A percentile compares a stretch with the other conserved stretches of the same genome.
Evolutionary conservation across 768 basidiomycete species (phyloP).

Genomic region (Suillus paluster): DNA sequence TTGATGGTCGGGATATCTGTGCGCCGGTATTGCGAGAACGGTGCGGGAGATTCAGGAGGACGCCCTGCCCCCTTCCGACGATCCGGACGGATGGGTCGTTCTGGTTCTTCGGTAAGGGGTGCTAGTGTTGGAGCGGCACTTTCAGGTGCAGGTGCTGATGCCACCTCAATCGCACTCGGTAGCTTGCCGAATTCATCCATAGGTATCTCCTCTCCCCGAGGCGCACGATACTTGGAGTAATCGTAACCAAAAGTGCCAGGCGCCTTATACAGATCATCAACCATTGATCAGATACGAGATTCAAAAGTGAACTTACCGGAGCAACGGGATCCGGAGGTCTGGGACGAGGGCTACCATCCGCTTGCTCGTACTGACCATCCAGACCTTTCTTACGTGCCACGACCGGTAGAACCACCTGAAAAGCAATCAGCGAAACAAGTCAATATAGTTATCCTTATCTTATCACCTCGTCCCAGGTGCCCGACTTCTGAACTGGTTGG

Average conservation of each 20-base stretch:
- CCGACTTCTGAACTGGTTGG: conserved; percentile 65
- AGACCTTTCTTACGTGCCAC: conserved; percentile 85
- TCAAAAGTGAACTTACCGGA: conserved; percentile 6
- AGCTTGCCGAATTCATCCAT: conserved; percentile 70
- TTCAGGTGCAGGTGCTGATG: conserved; percentile 23
- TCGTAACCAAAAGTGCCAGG: conserved; percentile 86
- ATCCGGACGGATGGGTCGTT: conserved; percentile 31
- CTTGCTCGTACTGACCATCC: conserved; percentile 68
- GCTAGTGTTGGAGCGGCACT: conserved; percentile 16
- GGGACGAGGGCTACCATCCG: conserved; percentile 68
- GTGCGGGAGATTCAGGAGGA: conserved; percentile 57
- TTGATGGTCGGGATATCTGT: conserved; percentile 36
- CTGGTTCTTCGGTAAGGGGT: conserved; percentile 31
- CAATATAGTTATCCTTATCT: conserved; percentile 34
- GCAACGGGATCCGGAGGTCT: conserved; percentile 39
- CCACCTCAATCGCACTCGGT: conserved; percentile 24
- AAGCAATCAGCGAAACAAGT: conserved; percentile 12
- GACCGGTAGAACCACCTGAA: conserved; percentile 80
- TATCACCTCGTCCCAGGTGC: conserved; percentile 81
- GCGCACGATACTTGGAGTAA: conserved; percentile 66
- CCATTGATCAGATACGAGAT: conserved; percentile 10
- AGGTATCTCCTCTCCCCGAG: conserved; percentile 51
- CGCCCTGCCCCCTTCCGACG: conserved; percentile 21
- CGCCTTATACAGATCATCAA: conserved; percentile 48
- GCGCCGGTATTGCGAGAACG: conserved; percentile 61